phyloP scores from a whole-genome alignment of 2,329 filamentous ascomycete species.

The Colletotrichum sidae region DNA sequence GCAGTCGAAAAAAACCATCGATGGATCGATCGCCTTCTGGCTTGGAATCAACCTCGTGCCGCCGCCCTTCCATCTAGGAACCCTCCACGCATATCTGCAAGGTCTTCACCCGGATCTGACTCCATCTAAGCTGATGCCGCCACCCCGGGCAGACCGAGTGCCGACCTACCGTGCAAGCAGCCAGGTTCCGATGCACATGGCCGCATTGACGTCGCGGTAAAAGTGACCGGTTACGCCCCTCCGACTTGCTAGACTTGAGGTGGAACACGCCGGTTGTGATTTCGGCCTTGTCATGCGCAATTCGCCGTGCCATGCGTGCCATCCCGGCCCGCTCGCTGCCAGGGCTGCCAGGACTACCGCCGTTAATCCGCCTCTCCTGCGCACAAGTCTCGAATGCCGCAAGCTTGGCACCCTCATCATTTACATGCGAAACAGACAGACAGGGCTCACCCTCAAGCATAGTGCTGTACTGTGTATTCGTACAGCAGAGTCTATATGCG shows the following conservation, averaged over 20 bases:
- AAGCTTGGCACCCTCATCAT: too few relatives aligned
- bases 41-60: background rate
- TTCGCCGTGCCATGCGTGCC: slow-evolving; percentile 31
- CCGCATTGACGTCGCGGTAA: slow-evolving; percentile 30
- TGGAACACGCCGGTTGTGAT: slow-evolving; percentile 29
- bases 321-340: slow-evolving; percentile 35
- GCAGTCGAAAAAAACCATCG: background rate
- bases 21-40: background rate
- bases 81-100: background rate
- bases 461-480: too few relatives aligned
- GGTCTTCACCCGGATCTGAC: background rate
- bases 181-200: slow-evolving; percentile 11
- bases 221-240: slow-evolving; percentile 33
- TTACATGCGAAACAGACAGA: slow-evolving; percentile 23
- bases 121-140: background rate
- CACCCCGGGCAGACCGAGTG: slow-evolving; percentile 20
- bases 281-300: slow-evolving; percentile 36
- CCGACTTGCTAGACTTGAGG: slow-evolving; percentile 30
- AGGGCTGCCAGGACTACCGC: slow-evolving; percentile 10
- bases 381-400: too few relatives aligned
- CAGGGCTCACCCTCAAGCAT: background rate
- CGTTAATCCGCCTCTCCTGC: too few relatives aligned
- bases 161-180: background rate
- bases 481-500: too few relatives aligned
- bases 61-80: slow-evolving; percentile 13